phyloP scores from a whole-genome alignment of 176 grass and related monocot genomes.

The Ampelocalamus luodianensis region DNA sequence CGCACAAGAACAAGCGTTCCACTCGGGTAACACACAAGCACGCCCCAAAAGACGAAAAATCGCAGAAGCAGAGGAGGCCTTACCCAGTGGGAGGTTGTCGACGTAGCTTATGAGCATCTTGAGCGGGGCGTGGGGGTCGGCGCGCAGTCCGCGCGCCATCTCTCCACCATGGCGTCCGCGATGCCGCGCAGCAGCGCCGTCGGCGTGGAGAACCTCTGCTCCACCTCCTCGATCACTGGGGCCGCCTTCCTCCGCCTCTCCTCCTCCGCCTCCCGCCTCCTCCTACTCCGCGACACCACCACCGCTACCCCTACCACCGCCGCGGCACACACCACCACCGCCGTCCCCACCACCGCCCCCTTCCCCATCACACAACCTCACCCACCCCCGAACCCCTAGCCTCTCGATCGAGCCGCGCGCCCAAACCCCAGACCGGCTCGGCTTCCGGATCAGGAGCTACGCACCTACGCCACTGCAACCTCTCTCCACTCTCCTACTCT shows the following conservation, averaged over 20 bases:
- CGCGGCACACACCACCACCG: conserved; percentile 65
- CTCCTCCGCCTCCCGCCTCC: conserved; percentile 40
- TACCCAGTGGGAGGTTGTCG: conserved; percentile 93
- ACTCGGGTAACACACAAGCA: not conserved
- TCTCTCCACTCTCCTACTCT: not conserved
- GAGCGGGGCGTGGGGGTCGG: conserved; percentile 57
- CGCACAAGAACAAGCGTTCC: conserved; percentile 6
- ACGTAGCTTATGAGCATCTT: conserved; percentile 98
- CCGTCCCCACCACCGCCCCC: conserved; percentile 53
- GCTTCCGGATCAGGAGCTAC: conserved; percentile 37
- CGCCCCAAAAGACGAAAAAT: not conserved
- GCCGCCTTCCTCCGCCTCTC: conserved; percentile 40
- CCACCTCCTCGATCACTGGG: conserved; percentile 67
- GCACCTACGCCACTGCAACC: conserved; percentile 24
- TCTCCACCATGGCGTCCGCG: conserved; percentile 90
- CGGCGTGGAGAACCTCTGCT: conserved; percentile 65
- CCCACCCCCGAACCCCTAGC: not conserved
- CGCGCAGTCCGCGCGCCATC: conserved; percentile 80
- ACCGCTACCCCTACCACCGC: conserved; percentile 64
- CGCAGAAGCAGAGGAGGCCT: conserved; percentile 9
- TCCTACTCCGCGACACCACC: conserved; percentile 50
- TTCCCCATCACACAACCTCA: conserved; percentile 53
- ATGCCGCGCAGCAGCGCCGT: conserved; percentile 74
- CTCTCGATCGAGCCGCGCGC: conserved; percentile 32
- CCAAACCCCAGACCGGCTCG: not conserved